Evolutionary conservation across 306 rosid genomes (phyloP).

Genomic region (Bauhinia variegata): DNA sequence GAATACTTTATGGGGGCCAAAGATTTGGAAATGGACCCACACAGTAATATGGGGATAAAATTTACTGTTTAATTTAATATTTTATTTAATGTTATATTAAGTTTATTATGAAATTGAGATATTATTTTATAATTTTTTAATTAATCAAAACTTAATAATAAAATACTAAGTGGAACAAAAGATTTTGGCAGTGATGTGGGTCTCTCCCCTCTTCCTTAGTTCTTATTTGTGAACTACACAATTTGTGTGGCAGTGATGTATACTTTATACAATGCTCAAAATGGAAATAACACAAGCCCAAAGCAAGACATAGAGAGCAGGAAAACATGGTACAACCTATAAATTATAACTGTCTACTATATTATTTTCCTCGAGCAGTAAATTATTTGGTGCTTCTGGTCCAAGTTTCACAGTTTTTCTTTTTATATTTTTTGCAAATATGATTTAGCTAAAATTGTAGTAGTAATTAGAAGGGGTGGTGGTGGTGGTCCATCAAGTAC

Average conservation of each 20-base stretch:
- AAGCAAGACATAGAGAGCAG: not conserved
- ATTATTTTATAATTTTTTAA: too few species aligned
- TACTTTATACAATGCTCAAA: too few species aligned
- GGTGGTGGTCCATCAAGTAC: slow-evolving; percentile 94
- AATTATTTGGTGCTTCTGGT: slow-evolving; percentile 49
- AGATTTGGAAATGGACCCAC: slow-evolving; percentile 58
- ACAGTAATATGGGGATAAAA: too few species aligned
- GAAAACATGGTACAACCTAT: slow-evolving; percentile 12
- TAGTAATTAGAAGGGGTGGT: slow-evolving; percentile 65
- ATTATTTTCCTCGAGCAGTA: slow-evolving; percentile 22
- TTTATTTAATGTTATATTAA: too few species aligned
- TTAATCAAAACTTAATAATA: too few species aligned
- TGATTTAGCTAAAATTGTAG: slow-evolving; percentile 32
- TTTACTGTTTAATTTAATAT: too few species aligned
- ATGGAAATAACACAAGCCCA: slow-evolving; percentile 42
- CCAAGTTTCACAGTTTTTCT: slow-evolving; percentile 46
- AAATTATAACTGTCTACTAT: slow-evolving; percentile 19
- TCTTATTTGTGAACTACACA: slow-evolving; percentile 27
- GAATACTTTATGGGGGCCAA: slow-evolving; percentile 54
- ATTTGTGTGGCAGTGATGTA: slow-evolving; percentile 25
- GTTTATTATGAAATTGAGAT: too few species aligned
- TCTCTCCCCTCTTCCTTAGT: slow-evolving; percentile 7
- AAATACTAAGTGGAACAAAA: too few species aligned
- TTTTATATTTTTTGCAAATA: too few species aligned
- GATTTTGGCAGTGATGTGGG: too few species aligned